Conservation (phyloP, 2,329 filamentous ascomycete species). For the Aureobasidium sp. region DNA sequence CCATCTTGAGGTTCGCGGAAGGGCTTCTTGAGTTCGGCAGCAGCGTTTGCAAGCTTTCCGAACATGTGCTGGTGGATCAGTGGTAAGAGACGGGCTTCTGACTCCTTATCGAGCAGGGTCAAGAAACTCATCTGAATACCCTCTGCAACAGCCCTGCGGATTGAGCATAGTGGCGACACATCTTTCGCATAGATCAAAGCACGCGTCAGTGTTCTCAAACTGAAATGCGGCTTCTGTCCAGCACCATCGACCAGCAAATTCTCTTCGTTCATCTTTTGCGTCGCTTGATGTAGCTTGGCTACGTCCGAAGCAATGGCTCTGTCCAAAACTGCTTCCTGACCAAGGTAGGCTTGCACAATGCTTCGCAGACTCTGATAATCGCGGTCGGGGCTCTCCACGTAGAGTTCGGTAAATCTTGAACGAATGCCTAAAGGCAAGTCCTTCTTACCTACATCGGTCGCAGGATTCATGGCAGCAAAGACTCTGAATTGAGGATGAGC, state of each 20-base stretch:
- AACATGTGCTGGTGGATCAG: constrained; percentile 76
- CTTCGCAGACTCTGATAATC: constrained; percentile 78
- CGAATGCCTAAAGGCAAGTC: constrained; percentile 83
- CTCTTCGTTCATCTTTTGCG: constrained; percentile 69
- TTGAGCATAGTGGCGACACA: constrained; percentile 73
- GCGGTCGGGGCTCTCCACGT: constrained; percentile 81
- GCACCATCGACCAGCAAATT: constrained; percentile 89
- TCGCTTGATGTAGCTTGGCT: constrained; percentile 77
- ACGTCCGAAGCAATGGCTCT: constrained; percentile 71
- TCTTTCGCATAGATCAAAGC: constrained; percentile 82
- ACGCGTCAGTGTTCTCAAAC: constrained; percentile 84
- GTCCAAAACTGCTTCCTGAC: constrained; percentile 57
- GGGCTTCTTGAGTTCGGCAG: constrained; percentile 66
- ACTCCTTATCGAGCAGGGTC: constrained; percentile 75
- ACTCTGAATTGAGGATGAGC: constrained; percentile 92
- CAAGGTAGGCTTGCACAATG: constrained; percentile 84
- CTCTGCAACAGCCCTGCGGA: constrained; percentile 82
- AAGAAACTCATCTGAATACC: constrained; percentile 98
- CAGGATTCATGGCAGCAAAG: constrained; percentile 98
- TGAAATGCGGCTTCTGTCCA: constrained; percentile 94
- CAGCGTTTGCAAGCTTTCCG: constrained; percentile 57
- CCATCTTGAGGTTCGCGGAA: constrained; percentile 71
- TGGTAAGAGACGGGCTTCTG: constrained; percentile 69
- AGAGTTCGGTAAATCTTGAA: constrained; percentile 91
- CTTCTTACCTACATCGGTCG: constrained; percentile 92